phyloP scores from a whole-genome alignment of 1,139 yeast genomes.

The Hemisphaericaspora xylofermentans region DNA sequence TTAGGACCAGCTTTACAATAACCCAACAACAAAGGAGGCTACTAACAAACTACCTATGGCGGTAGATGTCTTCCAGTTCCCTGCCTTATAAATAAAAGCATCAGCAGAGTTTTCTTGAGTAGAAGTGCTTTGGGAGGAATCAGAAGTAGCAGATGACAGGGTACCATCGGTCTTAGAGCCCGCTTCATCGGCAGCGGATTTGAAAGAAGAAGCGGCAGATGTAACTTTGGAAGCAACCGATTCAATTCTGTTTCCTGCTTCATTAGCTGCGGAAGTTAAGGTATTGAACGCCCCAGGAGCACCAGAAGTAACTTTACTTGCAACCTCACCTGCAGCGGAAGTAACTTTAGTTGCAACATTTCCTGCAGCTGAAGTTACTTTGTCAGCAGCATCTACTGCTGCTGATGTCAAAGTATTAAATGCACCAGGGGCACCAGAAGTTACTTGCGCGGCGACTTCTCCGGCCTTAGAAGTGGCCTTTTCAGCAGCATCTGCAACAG shows the following conservation, averaged over 20 bases:
- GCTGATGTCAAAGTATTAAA: not conserved
- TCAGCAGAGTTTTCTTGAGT: not conserved
- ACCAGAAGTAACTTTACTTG: constrained; percentile 4
- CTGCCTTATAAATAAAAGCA: constrained; percentile 6
- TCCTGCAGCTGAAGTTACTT: not conserved
- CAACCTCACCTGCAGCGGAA: constrained; percentile 11
- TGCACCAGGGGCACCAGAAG: no score
- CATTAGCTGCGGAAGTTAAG: constrained; percentile 12
- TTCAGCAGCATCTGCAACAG: not conserved
- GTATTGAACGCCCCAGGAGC: constrained; percentile 10
- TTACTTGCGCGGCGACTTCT: not conserved
- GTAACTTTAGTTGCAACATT: constrained; percentile 10
- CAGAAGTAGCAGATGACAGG: constrained; percentile 15
- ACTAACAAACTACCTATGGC: constrained; percentile 41
- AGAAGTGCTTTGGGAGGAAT: constrained; percentile 2
- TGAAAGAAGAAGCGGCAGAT: constrained; percentile 15
- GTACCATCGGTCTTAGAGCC: constrained; percentile 22
- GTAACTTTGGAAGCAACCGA: not conserved
- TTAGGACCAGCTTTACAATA: constrained; percentile 28
- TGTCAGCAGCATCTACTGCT: not conserved
- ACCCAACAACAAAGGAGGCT: constrained; percentile 35
- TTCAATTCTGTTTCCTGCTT: constrained; percentile 7
- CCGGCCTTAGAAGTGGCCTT: not conserved
- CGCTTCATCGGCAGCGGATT: constrained; percentile 11
- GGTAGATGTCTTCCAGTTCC: constrained; percentile 43